Evolutionary conservation across 176 grass and related monocot genomes (phyloP), one percentile per base, ranked within the genome.

Genomic region (Eremochloa ophiuroides): DNA sequence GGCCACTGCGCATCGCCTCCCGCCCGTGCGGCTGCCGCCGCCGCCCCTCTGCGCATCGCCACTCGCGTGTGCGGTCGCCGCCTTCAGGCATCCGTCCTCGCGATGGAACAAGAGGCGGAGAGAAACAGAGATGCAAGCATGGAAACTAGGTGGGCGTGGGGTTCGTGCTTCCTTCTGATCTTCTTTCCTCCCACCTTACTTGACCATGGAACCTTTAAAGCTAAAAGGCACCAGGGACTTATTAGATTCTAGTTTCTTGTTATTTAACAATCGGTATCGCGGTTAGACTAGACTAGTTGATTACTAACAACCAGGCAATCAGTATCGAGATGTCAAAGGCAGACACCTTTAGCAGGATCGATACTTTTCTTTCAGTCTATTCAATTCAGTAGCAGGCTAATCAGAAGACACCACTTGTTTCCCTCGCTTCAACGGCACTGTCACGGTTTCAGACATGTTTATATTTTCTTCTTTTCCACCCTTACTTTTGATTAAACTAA

Each of bases 381-480:
- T 37, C 53, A 59, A 59, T 59, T 59, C 31, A 82, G 65, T 71
- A 25, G 78, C 55, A 12, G 65, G 28, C 56, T 81, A 77, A 82
- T 82, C 70, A 64, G 65, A 73, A 59, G 27, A 71, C 28, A 73
- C 77, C 83, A 85, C 44, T 69, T 82, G 77, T 66, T 85, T 56
- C 53, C 51, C 71, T 47, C 40, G 3, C 51, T 31, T 62, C 73
- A 53, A 31, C 14, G 41, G 18, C 5, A 51, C 51, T 68, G 79
- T 63, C 53, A 40, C 51, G 25, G 53, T 82, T 58, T 15, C 15
- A 25, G 71, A 18, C 46, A 40, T 51, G 22, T n/a, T 48, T 11
- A 2, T 17, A 25, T 69, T 5, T 4, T 14, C n/a, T 39, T 38
- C 10, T 15, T 28, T 25, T 35, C 6, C 15, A 47, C 5, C 28